Base-by-base conservation (phyloP, 108 stramenopile genomes). In the Chaetoceros tenuissimus region DNA sequence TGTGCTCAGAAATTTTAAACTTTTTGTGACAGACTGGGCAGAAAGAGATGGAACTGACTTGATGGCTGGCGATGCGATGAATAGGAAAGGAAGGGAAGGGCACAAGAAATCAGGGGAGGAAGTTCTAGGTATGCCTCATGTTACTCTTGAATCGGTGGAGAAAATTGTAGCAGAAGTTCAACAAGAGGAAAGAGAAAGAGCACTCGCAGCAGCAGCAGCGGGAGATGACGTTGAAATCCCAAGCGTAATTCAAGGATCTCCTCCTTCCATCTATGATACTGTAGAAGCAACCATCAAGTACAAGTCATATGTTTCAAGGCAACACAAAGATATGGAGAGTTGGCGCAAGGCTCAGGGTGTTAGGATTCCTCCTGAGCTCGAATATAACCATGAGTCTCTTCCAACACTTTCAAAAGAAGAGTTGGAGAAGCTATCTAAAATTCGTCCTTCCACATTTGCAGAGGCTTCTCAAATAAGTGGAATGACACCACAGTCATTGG, bases 221-320 rank as follows among this genome's bases (percentile, higher is more conserved):
- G 51, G 27, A 20, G 55, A 75, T 1, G 50, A 56, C 34, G 25
- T 43, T 2, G 62, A 44, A 43, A 3, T 31, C 0, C 27, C 23
- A 30, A 18, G 18, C 31, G 66, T 46, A 51, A 62, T 73, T 54
- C 61, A 28, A 50, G 2, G 31, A 7, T 73, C 86, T 20, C 82
- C 86, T 2, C 62, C 66, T n/a, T 85, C 84, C 10, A 81, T 79
- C 10, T 82, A 69, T 54, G 94, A 97, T 66, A 91, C 96, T 7
- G 95, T 97, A 0, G 96, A 96, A 72, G 95, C 96, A 40, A 59
- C 74, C 0, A 80, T 94, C 63, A 97, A 97, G 73, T 97, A 97
- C 63, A 67, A 74, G 48, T 72, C 77, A 28, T 95, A 92, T 63
- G 87, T 92, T 26, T 50, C 69, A 3, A 60, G 96, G 29, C 96